Evolutionary conservation across 225 moss, liverwort and hornwort genomes (phyloP).

Genomic region (Thuidium tamariscinum): DNA sequence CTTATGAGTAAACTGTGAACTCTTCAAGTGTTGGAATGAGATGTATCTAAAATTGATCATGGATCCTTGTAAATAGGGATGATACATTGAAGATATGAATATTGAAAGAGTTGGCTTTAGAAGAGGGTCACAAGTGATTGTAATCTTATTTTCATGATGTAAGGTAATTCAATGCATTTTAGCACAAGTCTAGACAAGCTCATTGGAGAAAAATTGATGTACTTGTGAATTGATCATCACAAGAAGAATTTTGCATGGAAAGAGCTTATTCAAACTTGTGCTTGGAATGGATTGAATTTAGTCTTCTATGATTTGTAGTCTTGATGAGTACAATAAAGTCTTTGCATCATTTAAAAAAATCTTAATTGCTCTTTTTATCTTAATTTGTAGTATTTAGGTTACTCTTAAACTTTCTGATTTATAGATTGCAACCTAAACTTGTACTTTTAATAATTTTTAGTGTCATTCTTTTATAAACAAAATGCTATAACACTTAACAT

Average conservation of each 20-base stretch:
- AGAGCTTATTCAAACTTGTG: too few relatives aligned
- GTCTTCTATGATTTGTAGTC: too few relatives aligned
- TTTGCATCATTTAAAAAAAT: too few relatives aligned
- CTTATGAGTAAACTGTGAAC: neutral
- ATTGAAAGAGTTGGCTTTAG: neutral
- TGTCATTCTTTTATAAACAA: neutral
- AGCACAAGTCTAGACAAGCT: neutral
- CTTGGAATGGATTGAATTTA: too few relatives aligned
- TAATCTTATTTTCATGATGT: neutral
- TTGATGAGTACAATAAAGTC: too few relatives aligned
- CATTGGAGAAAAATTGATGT: neutral
- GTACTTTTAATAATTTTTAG: neutral
- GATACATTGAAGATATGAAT: neutral
- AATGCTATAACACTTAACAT: neutral
- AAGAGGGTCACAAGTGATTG: too few relatives aligned
- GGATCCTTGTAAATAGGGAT: too few relatives aligned
- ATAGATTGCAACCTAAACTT: neutral
- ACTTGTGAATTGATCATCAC: neutral
- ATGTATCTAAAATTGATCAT: fast-evolving
- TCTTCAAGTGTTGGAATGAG: neutral
- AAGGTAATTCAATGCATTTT: neutral
- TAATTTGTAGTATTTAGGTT: too few relatives aligned
- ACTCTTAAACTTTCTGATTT: neutral
- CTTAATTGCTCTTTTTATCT: too few relatives aligned
- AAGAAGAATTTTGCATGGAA: neutral